Percentiles rank a stretch among this genome's conserved stretches.
Conservation (phyloP, 208 protist genomes). For the Wallacemonas collosoma region DNA sequence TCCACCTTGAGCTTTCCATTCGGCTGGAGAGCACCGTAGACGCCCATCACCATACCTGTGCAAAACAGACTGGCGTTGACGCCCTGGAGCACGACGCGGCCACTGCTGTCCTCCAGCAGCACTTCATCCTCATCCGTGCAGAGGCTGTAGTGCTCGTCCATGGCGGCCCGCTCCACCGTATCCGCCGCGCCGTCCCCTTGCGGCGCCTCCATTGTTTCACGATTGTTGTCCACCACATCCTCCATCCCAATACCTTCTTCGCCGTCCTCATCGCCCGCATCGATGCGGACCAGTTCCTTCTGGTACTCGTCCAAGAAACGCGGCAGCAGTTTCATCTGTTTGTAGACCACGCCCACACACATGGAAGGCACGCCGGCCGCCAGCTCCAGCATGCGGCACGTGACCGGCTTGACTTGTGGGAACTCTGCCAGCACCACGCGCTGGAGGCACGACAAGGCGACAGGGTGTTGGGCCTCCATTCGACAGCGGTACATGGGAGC, state of each 20-base stretch:
- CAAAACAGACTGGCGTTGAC: slow-evolving; percentile 61
- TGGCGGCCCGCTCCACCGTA: slow-evolving; percentile 13
- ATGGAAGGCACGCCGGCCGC: slow-evolving; percentile 49
- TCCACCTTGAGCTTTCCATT: slow-evolving; percentile 72
- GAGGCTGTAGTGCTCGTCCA: slow-evolving; percentile 45
- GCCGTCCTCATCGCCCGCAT: slow-evolving; percentile 75
- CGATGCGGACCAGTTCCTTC: slow-evolving; percentile 80
- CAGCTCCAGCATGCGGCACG: slow-evolving; percentile 65
- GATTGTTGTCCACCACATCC: slow-evolving; percentile 31
- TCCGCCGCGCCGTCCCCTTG: slow-evolving; percentile 24
- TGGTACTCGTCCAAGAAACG: slow-evolving; percentile 90
- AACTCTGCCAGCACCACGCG: slow-evolving; percentile 19
- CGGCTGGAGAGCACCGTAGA: slow-evolving; percentile 63
- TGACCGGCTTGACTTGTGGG: background rate
- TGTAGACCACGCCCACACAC: slow-evolving; percentile 86
- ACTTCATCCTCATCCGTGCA: slow-evolving; percentile 70
- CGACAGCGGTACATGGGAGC: slow-evolving; percentile 83
- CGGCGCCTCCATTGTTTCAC: slow-evolving; percentile 16
- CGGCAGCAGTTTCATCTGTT: slow-evolving; percentile 88
- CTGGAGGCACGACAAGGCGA: slow-evolving; percentile 43
- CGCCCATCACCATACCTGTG: slow-evolving; percentile 77
- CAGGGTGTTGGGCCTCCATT: slow-evolving; percentile 47
- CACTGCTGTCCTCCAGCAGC: slow-evolving; percentile 84
- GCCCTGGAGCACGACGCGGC: slow-evolving; percentile 62
- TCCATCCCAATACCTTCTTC: slow-evolving; percentile 16